Evolutionary conservation across 139 green algal species (phyloP), one percentile per base, ranked within the genome.

Genomic region (Closterium sp.): DNA sequence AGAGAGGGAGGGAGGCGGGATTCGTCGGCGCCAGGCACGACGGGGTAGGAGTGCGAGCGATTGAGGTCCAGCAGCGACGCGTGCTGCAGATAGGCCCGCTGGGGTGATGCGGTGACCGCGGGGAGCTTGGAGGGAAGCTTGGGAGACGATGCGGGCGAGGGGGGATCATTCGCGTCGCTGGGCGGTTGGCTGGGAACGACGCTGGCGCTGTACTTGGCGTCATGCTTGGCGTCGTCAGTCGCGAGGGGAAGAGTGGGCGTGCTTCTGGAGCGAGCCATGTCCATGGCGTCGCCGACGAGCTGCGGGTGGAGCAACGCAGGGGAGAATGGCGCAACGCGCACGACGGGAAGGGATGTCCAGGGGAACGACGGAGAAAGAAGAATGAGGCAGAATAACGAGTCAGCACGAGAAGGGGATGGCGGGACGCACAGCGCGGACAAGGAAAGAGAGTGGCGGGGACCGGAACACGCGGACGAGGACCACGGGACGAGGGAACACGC

Each of bases 41-140:
- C n/a, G 83, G 83, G 83, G 83, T 86, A 86, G n/a, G 83, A 86
- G 30, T 86, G 83, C 83, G 83, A 86, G 30, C 83, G 83, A 23
- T 86, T 86, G 83, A 86, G 30, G 83, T 86, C 83, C 55, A 76
- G 55, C 55, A 76, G 55, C 4, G 55, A 28, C 16, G 55, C 55
- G 55, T 76, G 55, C 55, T 76, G 55, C 55, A 19, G 16, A 12
- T 76, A 76, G 0, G 55, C 16, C 23, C 16, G 55, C 16, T 16
- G 55, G 16, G 55, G 55, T 76, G 55, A 76, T 19, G 55, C 55
- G 16, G 55, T 76, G 55, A 76, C 55, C 25, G 43, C 9, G 43
- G 43, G 12, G 55, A 76, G 55, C 23, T 76, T 76, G 55, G 55
- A 76, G 16, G 55, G 55, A 3, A 76, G 23, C 55, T 76, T 76